Percentiles rank a stretch among this genome's conserved stretches.
These are phyloP conservation scores for Aureobasidium melanogenum DNA, from an alignment of 2,329 filamentous ascomycete species.

Conservation along the genomic window DNA sequence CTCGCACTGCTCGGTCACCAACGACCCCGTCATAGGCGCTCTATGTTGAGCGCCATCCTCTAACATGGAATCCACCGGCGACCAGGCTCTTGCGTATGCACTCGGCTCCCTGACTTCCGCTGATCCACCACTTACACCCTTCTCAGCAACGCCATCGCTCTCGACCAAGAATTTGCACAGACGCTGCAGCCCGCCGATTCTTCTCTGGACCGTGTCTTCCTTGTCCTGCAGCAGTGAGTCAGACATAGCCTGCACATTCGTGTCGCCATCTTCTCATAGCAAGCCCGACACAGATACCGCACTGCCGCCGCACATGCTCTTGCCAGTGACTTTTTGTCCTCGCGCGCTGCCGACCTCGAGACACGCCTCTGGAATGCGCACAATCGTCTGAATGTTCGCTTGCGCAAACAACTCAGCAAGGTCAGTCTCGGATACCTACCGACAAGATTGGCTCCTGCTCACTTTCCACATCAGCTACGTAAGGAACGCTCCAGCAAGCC, in stretches of 20 bases:
- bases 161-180: constrained; percentile 41
- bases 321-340: constrained; percentile 62
- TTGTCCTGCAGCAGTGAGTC: constrained; percentile 19
- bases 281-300: constrained; percentile 47
- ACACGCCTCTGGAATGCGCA: constrained; percentile 70
- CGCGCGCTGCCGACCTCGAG: constrained; percentile 57
- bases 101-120: background rate
- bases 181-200: constrained; percentile 42
- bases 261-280: background rate
- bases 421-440: constrained; percentile 23
- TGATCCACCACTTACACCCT: background rate
- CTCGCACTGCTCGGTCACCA: constrained; percentile 28
- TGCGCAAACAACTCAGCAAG: constrained; percentile 58
- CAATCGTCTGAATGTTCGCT: constrained; percentile 66
- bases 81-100: background rate
- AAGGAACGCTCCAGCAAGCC: constrained; percentile 43
- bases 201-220: constrained; percentile 41
- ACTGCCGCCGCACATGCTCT: constrained; percentile 62
- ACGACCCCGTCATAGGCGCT: constrained; percentile 10
- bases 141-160: constrained; percentile 33
- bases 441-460: constrained; percentile 7
- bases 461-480: constrained; percentile 32
- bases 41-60: constrained; percentile 13
- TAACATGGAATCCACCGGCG: constrained; percentile 9
- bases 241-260: background rate